phyloP scores from a whole-genome alignment of 2,329 filamentous ascomycete genomes.

The Fusarium armeniacum region DNA sequence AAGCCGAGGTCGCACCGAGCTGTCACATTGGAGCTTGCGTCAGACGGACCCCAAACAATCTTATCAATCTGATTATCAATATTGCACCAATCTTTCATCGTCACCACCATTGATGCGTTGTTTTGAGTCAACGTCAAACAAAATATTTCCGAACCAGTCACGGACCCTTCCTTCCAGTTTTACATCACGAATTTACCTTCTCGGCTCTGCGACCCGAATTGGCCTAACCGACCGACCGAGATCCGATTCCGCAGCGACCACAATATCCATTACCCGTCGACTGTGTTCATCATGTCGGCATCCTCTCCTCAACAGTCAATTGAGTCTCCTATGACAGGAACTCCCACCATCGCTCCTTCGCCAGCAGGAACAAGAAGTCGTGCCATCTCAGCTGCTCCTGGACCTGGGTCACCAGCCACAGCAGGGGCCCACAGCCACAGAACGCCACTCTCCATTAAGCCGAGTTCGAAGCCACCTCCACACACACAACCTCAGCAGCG shows the following conservation, averaged over 20 bases:
- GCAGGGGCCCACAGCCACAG: conserved; percentile 45
- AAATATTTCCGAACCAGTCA: conserved; percentile 1
- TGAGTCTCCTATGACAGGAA: conserved; percentile 42
- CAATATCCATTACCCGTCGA: conserved; percentile 26
- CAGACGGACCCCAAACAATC: conserved; percentile 35
- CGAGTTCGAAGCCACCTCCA: conserved; percentile 49
- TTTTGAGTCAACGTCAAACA: conserved; percentile 9
- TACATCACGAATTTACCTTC: conserved; percentile 2
- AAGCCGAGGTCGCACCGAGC: conserved; percentile 40
- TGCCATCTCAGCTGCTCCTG: conserved; percentile 46
- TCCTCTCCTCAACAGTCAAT: conserved; percentile 38
- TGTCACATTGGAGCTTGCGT: conserved; percentile 26
- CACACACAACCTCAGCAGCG: conserved; percentile 51
- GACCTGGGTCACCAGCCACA: conserved; percentile 45
- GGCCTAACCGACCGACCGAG: conserved; percentile 42
- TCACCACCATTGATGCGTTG: conserved; percentile 16
- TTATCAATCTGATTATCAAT: conserved; percentile 42
- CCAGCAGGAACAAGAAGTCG: conserved; percentile 37
- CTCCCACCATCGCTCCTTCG: conserved; percentile 34
- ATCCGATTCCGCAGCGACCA: conserved; percentile 41
- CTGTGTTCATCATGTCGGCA: conserved; percentile 46
- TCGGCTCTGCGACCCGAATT: conserved; percentile 51
- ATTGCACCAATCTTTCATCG: conserved; percentile 1
- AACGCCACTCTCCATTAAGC: conserved; percentile 53
- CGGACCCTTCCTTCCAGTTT: background rate